Percentiles rank a stretch among this genome's conserved stretches.
Conservation (phyloP, 2,329 filamentous ascomycete genomes). For the Hypoxylon sp. region DNA sequence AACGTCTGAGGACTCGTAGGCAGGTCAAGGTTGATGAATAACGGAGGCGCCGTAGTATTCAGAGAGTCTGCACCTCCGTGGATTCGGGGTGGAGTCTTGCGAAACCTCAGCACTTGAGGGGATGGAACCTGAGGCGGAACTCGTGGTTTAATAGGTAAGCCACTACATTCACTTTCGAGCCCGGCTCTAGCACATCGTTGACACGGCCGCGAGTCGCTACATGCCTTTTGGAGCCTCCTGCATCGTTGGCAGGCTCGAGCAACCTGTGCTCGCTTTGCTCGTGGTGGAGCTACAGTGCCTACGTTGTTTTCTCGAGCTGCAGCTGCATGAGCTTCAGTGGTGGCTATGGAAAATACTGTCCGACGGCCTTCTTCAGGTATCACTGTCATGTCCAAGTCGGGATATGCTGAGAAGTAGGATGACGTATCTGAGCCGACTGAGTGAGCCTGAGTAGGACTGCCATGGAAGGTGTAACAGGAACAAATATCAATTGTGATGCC, state of each 20-base stretch:
- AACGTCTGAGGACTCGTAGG: constrained; percentile 46
- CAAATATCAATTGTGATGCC: constrained; percentile 7
- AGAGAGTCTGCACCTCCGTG: constrained; percentile 18
- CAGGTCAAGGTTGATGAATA: constrained; percentile 39
- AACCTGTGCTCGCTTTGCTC: constrained; percentile 59
- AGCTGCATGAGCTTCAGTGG: constrained; percentile 11
- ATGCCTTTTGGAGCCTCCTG: constrained; percentile 60
- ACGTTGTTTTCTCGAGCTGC: constrained; percentile 14
- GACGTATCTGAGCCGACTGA: constrained; percentile 8
- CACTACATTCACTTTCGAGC: constrained; percentile 57
- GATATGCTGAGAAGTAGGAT: neutral
- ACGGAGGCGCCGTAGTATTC: constrained; percentile 29
- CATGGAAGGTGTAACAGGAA: constrained; percentile 15
- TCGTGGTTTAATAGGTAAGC: constrained; percentile 14
- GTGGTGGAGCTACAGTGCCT: constrained; percentile 19
- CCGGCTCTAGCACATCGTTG: constrained; percentile 60
- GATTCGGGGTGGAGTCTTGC: constrained; percentile 16
- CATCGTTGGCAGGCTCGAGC: constrained; percentile 62
- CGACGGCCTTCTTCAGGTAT: constrained; percentile 2
- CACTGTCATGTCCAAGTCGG: constrained; percentile 23
- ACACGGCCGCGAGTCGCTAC: constrained; percentile 62
- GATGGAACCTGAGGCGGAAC: constrained; percentile 17
- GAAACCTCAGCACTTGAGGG: constrained; percentile 11
- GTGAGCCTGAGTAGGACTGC: constrained; percentile 4
- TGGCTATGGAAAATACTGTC: constrained; percentile 8